These are phyloP conservation scores for Obba rivulosa DNA, from an alignment of 768 basidiomycete genomes.

Conservation along the genomic window DNA sequence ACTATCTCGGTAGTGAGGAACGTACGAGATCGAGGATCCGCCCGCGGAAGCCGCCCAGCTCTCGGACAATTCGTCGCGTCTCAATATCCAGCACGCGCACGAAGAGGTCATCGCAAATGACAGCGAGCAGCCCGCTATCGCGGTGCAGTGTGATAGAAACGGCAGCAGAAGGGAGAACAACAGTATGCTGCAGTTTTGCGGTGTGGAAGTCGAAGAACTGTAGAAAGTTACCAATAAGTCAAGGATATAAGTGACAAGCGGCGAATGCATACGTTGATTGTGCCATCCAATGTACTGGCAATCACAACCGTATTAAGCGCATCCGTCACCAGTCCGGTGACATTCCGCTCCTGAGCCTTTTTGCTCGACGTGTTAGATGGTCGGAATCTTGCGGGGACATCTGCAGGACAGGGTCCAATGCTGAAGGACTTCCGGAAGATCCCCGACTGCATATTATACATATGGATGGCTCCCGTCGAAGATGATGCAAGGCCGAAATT, in stretches of 20 bases:
- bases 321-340: conserved; percentile 85
- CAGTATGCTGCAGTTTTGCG: conserved; percentile 61
- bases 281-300: conserved; percentile 85
- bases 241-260: background rate
- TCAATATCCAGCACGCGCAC: conserved; percentile 90
- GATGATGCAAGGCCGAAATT: conserved; percentile 90
- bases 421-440: conserved; percentile 74
- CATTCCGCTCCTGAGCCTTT: conserved; percentile 43
- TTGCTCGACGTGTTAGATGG: conserved; percentile 31
- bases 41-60: conserved; percentile 77
- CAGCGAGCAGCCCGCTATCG: conserved; percentile 80
- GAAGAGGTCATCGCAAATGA: conserved; percentile 79
- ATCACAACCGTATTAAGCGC: conserved; percentile 77
- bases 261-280: conserved; percentile 66
- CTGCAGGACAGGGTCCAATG: conserved; percentile 58
- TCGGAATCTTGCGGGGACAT: conserved; percentile 36
- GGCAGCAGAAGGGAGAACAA: conserved; percentile 63
- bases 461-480: conserved; percentile 70
- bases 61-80: conserved; percentile 81
- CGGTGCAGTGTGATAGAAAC: conserved; percentile 73
- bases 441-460: conserved; percentile 99
- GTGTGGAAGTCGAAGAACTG: conserved; percentile 98
- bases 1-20: background rate
- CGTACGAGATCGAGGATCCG: conserved; percentile 86
- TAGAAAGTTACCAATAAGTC: background rate